Conservation (phyloP, 768 basidiomycete species). For the Leccinum imitatum region DNA sequence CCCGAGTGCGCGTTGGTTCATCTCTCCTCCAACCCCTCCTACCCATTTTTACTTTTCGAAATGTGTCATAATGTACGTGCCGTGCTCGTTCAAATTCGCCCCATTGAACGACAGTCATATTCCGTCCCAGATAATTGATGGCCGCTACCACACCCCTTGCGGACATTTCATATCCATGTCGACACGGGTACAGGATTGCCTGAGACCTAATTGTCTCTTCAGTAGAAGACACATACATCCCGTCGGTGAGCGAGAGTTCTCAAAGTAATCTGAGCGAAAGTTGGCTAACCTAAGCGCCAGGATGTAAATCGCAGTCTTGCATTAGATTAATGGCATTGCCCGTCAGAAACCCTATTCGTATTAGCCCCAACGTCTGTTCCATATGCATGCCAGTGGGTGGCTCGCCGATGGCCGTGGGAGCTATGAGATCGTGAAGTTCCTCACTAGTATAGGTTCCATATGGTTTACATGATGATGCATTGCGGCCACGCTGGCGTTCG, state of each 20-base stretch:
- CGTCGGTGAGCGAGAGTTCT: slow-evolving; percentile 39
- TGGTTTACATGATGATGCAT: slow-evolving; percentile 7
- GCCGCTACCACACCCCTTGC: slow-evolving; percentile 67
- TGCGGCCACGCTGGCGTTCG: slow-evolving; percentile 26
- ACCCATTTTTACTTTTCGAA: slow-evolving; percentile 12
- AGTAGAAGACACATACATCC: slow-evolving; percentile 62
- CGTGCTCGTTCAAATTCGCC: not conserved
- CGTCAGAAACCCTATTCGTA: slow-evolving; percentile 67
- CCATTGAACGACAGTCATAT: slow-evolving; percentile 1
- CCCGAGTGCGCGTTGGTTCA: slow-evolving; percentile 16
- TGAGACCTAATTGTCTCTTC: slow-evolving; percentile 64
- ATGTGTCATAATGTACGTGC: slow-evolving; percentile 77
- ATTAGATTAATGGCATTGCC: slow-evolving; percentile 66
- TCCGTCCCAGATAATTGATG: slow-evolving; percentile 63
- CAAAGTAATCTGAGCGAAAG: not conserved
- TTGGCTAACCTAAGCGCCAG: slow-evolving; percentile 32
- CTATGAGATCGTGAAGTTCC: slow-evolving; percentile 19
- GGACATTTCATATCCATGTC: slow-evolving; percentile 74
- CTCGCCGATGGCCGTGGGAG: slow-evolving; percentile 11
- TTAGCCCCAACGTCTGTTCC: slow-evolving; percentile 51
- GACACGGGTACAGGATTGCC: slow-evolving; percentile 66
- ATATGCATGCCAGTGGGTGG: slow-evolving; percentile 29
- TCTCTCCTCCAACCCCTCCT: slow-evolving; percentile 16
- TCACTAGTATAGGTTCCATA: not conserved
- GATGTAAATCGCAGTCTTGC: slow-evolving; percentile 57